phyloP scores from a whole-genome alignment of 2,329 filamentous ascomycete species.

The Aspergillus sp. region DNA sequence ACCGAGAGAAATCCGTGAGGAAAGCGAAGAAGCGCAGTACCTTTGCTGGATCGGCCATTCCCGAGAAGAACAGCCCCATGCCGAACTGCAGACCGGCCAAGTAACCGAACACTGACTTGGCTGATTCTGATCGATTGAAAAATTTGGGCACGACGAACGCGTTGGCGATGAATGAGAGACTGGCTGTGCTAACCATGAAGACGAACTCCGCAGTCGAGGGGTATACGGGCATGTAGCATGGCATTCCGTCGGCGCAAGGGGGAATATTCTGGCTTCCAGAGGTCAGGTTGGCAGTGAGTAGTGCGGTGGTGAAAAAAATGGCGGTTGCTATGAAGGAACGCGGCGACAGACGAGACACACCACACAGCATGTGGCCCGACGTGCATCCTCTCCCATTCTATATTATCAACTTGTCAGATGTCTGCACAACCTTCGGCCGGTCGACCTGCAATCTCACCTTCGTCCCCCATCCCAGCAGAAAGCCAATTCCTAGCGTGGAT shows the following conservation, averaged over 20 bases:
- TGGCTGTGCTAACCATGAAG: slow-evolving; percentile 33
- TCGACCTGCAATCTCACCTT: slow-evolving; percentile 40
- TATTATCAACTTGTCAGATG: not conserved
- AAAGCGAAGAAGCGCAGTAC: slow-evolving; percentile 52
- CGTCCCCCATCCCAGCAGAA: slow-evolving; percentile 53
- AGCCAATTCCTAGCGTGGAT: slow-evolving; percentile 43
- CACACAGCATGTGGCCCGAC: slow-evolving; percentile 58
- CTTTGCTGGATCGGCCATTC: slow-evolving; percentile 53
- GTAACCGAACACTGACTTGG: slow-evolving; percentile 41
- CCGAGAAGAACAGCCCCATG: slow-evolving; percentile 51
- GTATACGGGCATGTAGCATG: slow-evolving; percentile 50
- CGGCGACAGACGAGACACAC: slow-evolving; percentile 50
- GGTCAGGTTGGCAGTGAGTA: slow-evolving; percentile 44
- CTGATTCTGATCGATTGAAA: slow-evolving; percentile 29
- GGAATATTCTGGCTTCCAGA: slow-evolving; percentile 39
- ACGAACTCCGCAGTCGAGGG: slow-evolving; percentile 37
- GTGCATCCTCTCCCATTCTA: slow-evolving; percentile 53
- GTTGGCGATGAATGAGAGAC: slow-evolving; percentile 33
- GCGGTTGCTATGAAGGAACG: slow-evolving; percentile 50
- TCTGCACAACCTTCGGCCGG: not conserved
- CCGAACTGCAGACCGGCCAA: slow-evolving; percentile 52
- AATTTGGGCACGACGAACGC: slow-evolving; percentile 32
- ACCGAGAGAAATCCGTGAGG: slow-evolving; percentile 42
- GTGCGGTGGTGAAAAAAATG: slow-evolving; percentile 44
- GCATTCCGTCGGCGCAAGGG: slow-evolving; percentile 35